Base-by-base conservation (phyloP, 345 rosid species). In the Lepidium didymum region DNA sequence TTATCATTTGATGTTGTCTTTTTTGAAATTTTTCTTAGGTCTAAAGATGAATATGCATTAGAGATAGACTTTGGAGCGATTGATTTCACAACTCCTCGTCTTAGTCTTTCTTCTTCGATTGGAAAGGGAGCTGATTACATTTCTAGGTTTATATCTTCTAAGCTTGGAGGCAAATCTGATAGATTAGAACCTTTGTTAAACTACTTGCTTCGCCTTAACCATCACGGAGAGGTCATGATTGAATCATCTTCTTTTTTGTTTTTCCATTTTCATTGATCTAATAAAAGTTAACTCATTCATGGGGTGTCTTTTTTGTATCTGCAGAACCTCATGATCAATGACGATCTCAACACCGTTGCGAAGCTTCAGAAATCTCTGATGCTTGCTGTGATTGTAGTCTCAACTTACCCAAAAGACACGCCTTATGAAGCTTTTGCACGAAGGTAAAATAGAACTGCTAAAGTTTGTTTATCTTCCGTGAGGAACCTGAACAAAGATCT, bases 1-100 rank as follows among this genome's bases (percentile, higher is more conserved):
- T 43, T 1, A 63, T 72, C 64, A 58, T 27, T 19, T 61, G 25
- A 9, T 47, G 27, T 60, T 50, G 14, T 53, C 13, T 19, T 46
- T 36, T 37, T 4, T n/a, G n/a, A 71, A 51, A 63, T 52, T 2
- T 69, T 58, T 36, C 73, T 69, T 85, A 90, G 98, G 98, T 89
- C 96, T 15, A 85, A 56, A 1, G 96, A 90, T 78, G 98, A 86
- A 40, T 77, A 85, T 62, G 83, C 93, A 38, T 64, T 94, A 77
- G 97, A 91, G 62, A 70, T 94, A 65, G 97, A 94, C 77, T 94
- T 94, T 64, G 90, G 85, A 50, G 84, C 96, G 0, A 61, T 87
- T n/a, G 91, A 94, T 52, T 84, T 77, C 82, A 78, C 86, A 8
- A 79, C 81, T 23, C 93, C 96, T 42, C 81, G 56, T 23, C 77